These are phyloP conservation scores for Colletotrichum viniferum DNA, from an alignment of 2,329 filamentous ascomycete species.

Conservation along the genomic window DNA sequence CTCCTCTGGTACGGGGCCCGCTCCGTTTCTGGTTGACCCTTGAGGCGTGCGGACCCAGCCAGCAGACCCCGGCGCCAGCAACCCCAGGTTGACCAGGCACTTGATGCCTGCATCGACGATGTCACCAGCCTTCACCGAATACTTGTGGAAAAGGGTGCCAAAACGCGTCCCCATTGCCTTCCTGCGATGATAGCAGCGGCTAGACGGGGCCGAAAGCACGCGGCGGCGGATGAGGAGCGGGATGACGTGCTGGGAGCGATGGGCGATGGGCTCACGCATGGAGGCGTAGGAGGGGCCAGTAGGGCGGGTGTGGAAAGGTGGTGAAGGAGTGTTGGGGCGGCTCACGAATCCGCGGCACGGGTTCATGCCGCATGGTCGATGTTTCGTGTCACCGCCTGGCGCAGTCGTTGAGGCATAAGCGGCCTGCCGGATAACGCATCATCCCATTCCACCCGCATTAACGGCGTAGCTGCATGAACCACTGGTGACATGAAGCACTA, in stretches of 20 bases:
- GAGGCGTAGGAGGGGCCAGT: too few species aligned
- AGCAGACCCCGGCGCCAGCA: neutral
- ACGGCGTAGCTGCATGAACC: neutral
- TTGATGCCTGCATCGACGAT: neutral
- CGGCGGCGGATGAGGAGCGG: neutral
- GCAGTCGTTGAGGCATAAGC: neutral
- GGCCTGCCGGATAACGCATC: neutral
- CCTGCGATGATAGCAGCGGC: neutral
- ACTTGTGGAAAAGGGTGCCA: neutral
- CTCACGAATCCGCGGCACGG: too few species aligned
- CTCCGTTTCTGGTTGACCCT: neutral
- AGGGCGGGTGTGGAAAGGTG: too few species aligned
- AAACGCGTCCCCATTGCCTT: neutral
- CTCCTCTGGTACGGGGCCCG: neutral
- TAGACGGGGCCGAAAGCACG: neutral
- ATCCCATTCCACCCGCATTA: neutral
- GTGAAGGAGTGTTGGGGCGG: too few species aligned
- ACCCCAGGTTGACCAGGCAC: neutral
- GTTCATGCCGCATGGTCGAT: neutral
- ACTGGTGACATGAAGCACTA: neutral
- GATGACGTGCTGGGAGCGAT: neutral
- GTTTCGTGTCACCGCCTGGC: neutral
- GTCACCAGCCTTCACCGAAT: neutral
- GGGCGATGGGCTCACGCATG: neutral
- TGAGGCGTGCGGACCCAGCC: neutral